Evolutionary conservation across 257 asterid genomes (phyloP).

Genomic region (Phtheirospermum japonicum): DNA sequence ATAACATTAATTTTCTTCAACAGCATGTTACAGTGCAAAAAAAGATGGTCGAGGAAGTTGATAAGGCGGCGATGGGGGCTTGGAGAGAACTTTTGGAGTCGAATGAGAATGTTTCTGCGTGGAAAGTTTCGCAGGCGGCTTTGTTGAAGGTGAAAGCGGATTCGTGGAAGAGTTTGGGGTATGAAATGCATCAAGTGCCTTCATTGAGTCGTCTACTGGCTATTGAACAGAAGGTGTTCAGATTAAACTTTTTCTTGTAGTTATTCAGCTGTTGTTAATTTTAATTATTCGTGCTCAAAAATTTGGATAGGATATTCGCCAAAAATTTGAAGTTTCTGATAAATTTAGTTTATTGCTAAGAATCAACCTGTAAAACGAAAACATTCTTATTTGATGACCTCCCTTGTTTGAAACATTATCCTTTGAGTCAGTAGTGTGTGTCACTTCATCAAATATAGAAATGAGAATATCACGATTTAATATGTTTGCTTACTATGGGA

Average conservation of each 20-base stretch:
- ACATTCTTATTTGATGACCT: neutral
- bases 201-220: constrained; percentile 50
- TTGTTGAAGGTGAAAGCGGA: constrained; percentile 49
- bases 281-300: neutral
- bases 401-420: neutral
- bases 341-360: neutral
- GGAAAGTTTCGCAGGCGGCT: constrained; percentile 87
- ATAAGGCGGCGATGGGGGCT: constrained; percentile 56
- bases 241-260: neutral
- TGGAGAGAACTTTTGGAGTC: constrained; percentile 43
- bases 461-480: constrained; percentile 3
- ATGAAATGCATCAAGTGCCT: constrained; percentile 79
- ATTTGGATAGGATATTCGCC: neutral
- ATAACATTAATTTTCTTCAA: constrained; percentile 26
- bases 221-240: constrained; percentile 72
- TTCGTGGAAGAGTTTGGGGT: constrained; percentile 86
- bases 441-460: neutral
- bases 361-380: neutral
- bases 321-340: neutral
- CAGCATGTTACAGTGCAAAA: constrained; percentile 28
- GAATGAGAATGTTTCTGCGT: constrained; percentile 56
- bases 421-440: constrained; percentile 11
- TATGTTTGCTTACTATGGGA: constrained; percentile 1
- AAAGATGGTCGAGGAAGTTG: constrained; percentile 47
- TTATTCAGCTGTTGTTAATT: neutral